Percentiles rank a stretch among this genome's conserved stretches.
Evolutionary conservation across 176 grass and related monocot species (phyloP).

Genomic region (Oryza coarctata): DNA sequence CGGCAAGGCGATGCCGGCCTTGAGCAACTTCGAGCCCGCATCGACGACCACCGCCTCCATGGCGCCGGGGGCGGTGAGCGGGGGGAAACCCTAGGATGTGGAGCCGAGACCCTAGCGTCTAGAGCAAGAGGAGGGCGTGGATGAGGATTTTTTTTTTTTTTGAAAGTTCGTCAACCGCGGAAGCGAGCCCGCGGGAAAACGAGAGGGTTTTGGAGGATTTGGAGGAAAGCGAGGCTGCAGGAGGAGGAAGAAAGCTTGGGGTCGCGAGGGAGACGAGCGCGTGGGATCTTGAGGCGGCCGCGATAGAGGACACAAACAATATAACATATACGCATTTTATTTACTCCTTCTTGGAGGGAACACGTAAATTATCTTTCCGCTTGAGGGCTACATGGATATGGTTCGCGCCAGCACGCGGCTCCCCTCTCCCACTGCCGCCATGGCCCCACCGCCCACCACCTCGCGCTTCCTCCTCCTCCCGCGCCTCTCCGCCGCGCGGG

Average conservation of each 20-base stretch:
- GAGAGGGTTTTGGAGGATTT: constrained; percentile 27
- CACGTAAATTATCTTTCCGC: neutral
- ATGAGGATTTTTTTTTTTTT: neutral
- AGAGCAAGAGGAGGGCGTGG: neutral
- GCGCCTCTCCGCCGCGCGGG: constrained; percentile 19
- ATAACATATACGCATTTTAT: neutral
- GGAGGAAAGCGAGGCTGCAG: neutral
- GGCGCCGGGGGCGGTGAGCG: neutral
- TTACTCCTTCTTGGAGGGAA: neutral
- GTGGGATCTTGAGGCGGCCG: neutral
- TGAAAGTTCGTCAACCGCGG: too few relatives aligned
- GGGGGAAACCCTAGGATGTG: constrained; percentile 33
- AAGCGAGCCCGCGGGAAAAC: constrained; percentile 34
- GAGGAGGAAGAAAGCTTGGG: neutral
- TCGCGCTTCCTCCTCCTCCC: constrained; percentile 16
- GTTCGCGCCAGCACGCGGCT: neutral
- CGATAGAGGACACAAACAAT: neutral
- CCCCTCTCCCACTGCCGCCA: neutral
- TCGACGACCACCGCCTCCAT: constrained; percentile 98
- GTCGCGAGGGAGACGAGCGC: neutral
- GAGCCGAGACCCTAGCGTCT: neutral
- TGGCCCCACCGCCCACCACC: neutral
- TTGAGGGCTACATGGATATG: too few relatives aligned
- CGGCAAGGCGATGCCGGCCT: constrained; percentile 79
- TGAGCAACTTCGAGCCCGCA: constrained; percentile 92